Evolutionary conservation across 495 filamentous ascomycete genomes (phyloP), one percentile per base, ranked within the genome.

Genomic region (Penicillium steckii): DNA sequence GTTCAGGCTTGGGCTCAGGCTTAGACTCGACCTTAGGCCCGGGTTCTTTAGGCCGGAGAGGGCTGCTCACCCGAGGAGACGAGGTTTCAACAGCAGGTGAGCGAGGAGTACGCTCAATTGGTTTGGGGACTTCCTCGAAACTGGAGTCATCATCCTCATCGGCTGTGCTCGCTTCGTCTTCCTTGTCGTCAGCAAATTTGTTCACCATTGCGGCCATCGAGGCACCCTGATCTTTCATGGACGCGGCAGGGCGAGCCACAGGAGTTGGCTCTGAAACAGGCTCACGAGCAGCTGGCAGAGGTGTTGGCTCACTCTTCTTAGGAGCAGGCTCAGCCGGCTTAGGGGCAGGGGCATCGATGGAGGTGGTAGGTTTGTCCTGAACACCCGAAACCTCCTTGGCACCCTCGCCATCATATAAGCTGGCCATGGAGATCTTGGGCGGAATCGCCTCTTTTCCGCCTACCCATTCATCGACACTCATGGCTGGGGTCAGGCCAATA

Each of bases 361-460:
- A 65, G 6, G 73, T 56, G 8, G 76, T 70, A 5, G 87, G 83
- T 70, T 87, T 88, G 48, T 85, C 84, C 47, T 89, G 82, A 4
- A 85, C 73, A 18, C 87, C 69, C 5, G 70, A 68, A 9, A 95
- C 78, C 58, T 95, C 89, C 47, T 86, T 78, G 10, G 89, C 83
- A 18, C 83, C 87, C 53, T 82, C 79, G 22, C 90, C 91, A 19
- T 95, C 90, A 67, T 91, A 98, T 40, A 98, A 70, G 59, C 87
- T 92, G 66, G 91, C 91, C 62, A 98, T 82, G 52, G 93, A 90
- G 60, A 97, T 91, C 79, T 95, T 96, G 24, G 91, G 78, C 9
- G 93, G 91, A 8, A 94, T 73, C 3, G 77, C 89, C 30, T 86
- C 83, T 72, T 95, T 90, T 23, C 95, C 95, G 10, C 74, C 79